Conservation (phyloP, 2,329 filamentous ascomycete species). For the Ceratocystis huliohia region DNA sequence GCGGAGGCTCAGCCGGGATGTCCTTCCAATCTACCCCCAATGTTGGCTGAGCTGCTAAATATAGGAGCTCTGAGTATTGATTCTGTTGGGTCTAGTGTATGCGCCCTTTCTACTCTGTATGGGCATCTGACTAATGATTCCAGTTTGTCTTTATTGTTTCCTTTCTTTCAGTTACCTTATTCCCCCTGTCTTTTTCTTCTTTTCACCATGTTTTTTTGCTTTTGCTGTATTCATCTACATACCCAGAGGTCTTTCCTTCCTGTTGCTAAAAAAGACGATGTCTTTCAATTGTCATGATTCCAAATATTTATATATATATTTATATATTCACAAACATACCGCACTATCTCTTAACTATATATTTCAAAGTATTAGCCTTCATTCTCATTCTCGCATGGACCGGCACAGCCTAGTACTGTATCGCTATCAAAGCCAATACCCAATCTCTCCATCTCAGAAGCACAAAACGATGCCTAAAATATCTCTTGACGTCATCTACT, state of each 20-base stretch:
- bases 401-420: not conserved
- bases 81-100: not conserved
- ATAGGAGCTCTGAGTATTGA: not conserved
- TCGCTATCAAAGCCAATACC: not conserved
- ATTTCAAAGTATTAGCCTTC: not conserved
- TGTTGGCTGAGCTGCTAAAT: not conserved
- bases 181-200: not conserved
- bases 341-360: not conserved
- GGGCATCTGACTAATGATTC: not conserved
- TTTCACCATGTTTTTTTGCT: slow-evolving; percentile 1
- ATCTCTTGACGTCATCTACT: not conserved
- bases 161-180: not conserved
- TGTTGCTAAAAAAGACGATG: not conserved
- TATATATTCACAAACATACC: not conserved
- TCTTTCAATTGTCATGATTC: not conserved
- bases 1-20: not conserved
- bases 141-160: slow-evolving; percentile 2
- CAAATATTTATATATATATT: not conserved
- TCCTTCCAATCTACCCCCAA: not conserved
- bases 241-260: not conserved
- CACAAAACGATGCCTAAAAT: not conserved
- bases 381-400: not conserved
- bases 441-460: not conserved
- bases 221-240: not conserved
- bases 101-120: not conserved